Evolutionary conservation across 345 rosid species (phyloP).

Genomic region (Lepidium africanum): DNA sequence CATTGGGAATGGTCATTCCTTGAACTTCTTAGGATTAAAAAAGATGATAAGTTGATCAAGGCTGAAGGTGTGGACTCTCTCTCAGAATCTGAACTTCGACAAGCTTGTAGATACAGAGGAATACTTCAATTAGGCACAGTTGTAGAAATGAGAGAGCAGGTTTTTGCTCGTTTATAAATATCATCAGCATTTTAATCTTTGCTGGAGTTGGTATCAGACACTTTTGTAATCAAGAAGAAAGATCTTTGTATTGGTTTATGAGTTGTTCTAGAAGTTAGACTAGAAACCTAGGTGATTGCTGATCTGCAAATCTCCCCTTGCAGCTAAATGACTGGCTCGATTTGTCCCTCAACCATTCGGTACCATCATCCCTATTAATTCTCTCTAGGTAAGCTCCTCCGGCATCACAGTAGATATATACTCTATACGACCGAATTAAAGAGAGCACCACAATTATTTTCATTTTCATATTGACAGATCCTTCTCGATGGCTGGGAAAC

Average conservation of each 20-base stretch:
- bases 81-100: constrained; percentile 84
- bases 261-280: background rate
- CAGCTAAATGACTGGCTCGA: constrained; percentile 94
- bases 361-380: constrained; percentile 89
- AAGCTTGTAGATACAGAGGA: constrained; percentile 94
- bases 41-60: constrained; percentile 87
- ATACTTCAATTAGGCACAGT: constrained; percentile 83
- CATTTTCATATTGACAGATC: constrained; percentile 40
- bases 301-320: constrained; percentile 22
- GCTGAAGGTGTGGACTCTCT: constrained; percentile 93
- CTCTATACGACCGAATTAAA: background rate
- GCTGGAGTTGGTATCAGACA: background rate
- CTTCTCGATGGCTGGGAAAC: constrained; percentile 82
- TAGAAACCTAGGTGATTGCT: background rate
- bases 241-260: background rate
- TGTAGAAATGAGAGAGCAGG: constrained; percentile 96
- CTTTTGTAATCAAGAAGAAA: background rate
- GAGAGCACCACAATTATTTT: background rate
- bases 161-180: constrained; percentile 9
- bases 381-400: constrained; percentile 59
- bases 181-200: background rate
- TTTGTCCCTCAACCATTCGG: constrained; percentile 82
- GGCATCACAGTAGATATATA: constrained; percentile 6
- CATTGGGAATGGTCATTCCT: background rate
- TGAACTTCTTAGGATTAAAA: constrained; percentile 62